phyloP scores from a whole-genome alignment of 2,329 filamentous ascomycete genomes.

The Phialophora chinensis region DNA sequence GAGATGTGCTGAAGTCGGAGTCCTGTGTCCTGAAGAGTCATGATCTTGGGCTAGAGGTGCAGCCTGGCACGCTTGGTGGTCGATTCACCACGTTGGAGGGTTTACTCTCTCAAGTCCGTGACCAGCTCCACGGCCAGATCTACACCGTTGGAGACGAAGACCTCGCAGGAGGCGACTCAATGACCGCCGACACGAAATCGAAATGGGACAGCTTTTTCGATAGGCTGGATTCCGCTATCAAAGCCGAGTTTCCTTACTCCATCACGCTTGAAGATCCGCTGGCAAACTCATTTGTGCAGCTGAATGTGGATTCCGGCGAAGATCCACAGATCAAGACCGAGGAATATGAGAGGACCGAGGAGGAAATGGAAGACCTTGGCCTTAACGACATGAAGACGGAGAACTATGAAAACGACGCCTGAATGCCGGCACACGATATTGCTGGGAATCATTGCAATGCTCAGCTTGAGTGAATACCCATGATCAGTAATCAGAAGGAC shows the following conservation, averaged over 20 bases:
- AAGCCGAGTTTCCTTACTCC: constrained; percentile 78
- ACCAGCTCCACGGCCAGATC: constrained; percentile 86
- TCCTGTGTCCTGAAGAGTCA: constrained; percentile 86
- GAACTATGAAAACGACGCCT: constrained; percentile 70
- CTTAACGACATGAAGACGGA: constrained; percentile 92
- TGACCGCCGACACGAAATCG: constrained; percentile 67
- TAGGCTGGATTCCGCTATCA: constrained; percentile 76
- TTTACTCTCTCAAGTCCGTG: constrained; percentile 86
- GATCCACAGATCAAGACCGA: constrained; percentile 82
- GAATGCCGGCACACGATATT: not conserved
- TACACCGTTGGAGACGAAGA: constrained; percentile 72
- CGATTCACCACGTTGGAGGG: constrained; percentile 98
- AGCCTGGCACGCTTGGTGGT: constrained; percentile 91
- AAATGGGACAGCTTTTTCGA: constrained; percentile 84
- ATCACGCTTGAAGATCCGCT: constrained; percentile 85
- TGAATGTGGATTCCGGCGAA: constrained; percentile 68
- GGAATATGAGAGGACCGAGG: constrained; percentile 83
- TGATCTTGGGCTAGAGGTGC: constrained; percentile 84
- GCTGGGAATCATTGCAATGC: not conserved
- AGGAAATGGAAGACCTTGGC: constrained; percentile 93
- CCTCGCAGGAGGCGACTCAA: constrained; percentile 75
- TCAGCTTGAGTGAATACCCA: no score
- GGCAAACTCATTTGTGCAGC: constrained; percentile 92
- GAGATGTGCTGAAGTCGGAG: constrained; percentile 96
- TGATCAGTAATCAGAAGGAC: not conserved